Evolutionary conservation across 2,329 filamentous ascomycete genomes (phyloP).

Genomic region (Colletotrichum orbiculare): DNA sequence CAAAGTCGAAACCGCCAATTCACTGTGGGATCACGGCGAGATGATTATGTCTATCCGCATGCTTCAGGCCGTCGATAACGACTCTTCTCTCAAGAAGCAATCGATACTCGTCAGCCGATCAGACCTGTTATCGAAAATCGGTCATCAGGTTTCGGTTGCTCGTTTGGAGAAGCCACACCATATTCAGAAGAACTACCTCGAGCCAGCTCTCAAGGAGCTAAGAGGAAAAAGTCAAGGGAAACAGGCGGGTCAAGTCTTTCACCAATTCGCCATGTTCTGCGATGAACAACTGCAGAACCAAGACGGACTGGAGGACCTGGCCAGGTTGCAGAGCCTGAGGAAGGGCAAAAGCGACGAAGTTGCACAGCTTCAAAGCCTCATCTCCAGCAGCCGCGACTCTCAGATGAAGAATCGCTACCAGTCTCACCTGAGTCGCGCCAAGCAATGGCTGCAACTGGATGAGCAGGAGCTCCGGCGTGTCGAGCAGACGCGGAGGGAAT

Average conservation of each 20-base stretch:
- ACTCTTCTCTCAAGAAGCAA: constrained; percentile 73
- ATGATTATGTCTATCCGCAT: constrained; percentile 89
- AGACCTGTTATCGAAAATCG: constrained; percentile 87
- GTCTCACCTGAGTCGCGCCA: constrained; percentile 76
- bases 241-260: constrained; percentile 88
- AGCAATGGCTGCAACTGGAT: constrained; percentile 90
- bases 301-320: constrained; percentile 85
- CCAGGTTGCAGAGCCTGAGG: constrained; percentile 81
- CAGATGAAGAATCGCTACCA: constrained; percentile 68
- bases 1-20: constrained; percentile 85
- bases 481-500: constrained; percentile 79
- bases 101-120: constrained; percentile 78
- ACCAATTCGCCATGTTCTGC: constrained; percentile 95
- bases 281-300: constrained; percentile 92
- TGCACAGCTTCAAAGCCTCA: constrained; percentile 72
- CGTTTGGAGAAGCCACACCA: constrained; percentile 90
- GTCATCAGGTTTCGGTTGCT: constrained; percentile 88
- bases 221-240: constrained; percentile 73
- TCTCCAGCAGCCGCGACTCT: constrained; percentile 60
- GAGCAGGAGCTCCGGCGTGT: constrained; percentile 86
- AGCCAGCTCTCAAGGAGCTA: constrained; percentile 85
- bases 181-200: constrained; percentile 88
- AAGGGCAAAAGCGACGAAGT: constrained; percentile 87
- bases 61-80: constrained; percentile 77
- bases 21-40: constrained; percentile 95